Conservation (phyloP, 768 basidiomycete genomes). For the Suillus bovinus region DNA sequence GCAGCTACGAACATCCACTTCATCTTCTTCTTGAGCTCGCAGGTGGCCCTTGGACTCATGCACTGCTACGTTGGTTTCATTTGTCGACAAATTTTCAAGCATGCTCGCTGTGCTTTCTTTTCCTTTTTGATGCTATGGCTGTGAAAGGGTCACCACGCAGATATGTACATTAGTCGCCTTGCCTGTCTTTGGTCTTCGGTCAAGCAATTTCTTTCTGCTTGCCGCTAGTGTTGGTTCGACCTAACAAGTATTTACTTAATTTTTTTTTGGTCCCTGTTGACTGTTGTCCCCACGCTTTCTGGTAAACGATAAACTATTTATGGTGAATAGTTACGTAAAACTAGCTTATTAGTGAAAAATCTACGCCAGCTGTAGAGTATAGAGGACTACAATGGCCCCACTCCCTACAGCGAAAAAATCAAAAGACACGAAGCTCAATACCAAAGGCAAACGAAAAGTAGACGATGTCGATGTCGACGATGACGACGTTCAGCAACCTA, state of each 20-base stretch:
- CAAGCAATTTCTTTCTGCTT: constrained; percentile 6
- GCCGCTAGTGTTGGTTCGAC: background rate
- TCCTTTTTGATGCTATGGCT: background rate
- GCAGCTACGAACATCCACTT: constrained; percentile 49
- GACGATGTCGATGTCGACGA: constrained; percentile 63
- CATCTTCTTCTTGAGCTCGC: constrained; percentile 30
- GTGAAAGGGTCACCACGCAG: background rate
- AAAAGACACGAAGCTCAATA: constrained; percentile 55
- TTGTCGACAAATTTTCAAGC: background rate
- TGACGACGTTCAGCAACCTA: constrained; percentile 39
- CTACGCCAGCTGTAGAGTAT: background rate
- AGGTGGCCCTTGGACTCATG: constrained; percentile 1
- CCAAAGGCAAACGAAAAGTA: constrained; percentile 62
- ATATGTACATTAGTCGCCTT: constrained; percentile 6
- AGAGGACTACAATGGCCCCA: constrained; percentile 53
- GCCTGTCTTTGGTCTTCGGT: constrained; percentile 1
- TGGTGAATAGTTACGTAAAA: constrained; percentile 28
- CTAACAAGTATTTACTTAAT: constrained; percentile 1
- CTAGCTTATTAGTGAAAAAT: no score
- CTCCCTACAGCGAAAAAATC: constrained; percentile 63
- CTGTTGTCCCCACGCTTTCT: background rate
- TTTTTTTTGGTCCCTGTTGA: background rate
- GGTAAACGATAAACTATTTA: background rate
- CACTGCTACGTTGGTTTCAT: background rate
- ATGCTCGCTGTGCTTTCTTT: background rate